Conservation (phyloP, 306 rosid genomes). For the Astragalus membranaceus region DNA sequence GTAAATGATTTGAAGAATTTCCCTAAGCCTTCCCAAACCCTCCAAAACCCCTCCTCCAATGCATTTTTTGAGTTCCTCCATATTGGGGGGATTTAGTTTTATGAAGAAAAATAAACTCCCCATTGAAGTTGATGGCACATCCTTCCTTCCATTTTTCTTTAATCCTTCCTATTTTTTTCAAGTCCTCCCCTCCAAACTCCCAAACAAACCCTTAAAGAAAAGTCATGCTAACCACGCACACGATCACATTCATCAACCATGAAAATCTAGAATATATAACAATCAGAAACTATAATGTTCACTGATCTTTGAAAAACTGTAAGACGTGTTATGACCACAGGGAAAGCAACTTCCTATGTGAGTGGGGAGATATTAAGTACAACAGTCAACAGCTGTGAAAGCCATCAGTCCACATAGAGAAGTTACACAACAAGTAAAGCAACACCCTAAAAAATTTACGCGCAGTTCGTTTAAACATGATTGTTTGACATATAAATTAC, state of each 20-base stretch:
- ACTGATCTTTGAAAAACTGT: background rate
- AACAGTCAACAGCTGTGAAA: background rate
- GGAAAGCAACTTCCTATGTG: background rate
- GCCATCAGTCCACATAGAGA: background rate
- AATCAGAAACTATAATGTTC: background rate
- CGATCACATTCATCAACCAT: background rate
- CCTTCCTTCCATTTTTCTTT: too few species aligned
- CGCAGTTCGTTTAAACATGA: background rate
- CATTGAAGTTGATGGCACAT: too few species aligned
- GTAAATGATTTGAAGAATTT: too few species aligned
- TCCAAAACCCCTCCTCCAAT: too few species aligned
- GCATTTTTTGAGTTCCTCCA: too few species aligned
- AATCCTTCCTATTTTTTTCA: too few species aligned
- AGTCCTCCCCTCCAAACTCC: too few species aligned
- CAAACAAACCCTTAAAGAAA: background rate
- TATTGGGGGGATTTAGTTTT: too few species aligned
- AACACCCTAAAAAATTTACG: slow-evolving; percentile 2
- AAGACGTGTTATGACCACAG: background rate
- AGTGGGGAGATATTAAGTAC: background rate
- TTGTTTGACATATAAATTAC: background rate
- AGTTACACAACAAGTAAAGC: background rate
- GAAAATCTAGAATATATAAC: background rate
- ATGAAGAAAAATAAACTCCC: too few species aligned
- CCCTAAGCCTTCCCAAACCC: too few species aligned
- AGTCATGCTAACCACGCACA: background rate